Evolutionary conservation across 1,139 yeast genomes (phyloP), one percentile per base, ranked within the genome.

Genomic region (Magnusiomyces suaveolens): DNA sequence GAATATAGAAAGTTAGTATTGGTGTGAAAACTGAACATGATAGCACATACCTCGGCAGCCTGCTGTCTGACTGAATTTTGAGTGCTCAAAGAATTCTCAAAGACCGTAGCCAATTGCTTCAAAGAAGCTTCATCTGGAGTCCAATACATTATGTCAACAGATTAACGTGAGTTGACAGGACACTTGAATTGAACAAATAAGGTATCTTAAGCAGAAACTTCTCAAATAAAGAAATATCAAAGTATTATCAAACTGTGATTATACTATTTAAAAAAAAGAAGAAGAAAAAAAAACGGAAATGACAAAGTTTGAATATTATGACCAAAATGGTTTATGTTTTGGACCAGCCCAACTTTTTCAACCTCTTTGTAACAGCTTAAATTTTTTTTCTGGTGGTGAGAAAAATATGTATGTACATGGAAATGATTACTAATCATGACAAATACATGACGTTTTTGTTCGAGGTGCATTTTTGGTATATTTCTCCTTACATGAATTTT

Each of bases 1-100:
- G 12, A 8, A 29, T 29, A 12, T 29, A 29, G 6, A 29, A 8
- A 29, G 18, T 39, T 4, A 38, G 6, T 14, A 38, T 20, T 14
- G 49, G 26, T 25, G 21, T 36, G 25, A 46, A 23, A n/a, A 43
- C 25, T 21, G n/a, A 12, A 24, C 16, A 32, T 20, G 23, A 39
- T 24, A 18, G 25, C n/a, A 53, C 62, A 41, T 54, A 61, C 64
- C 54, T 57, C 58, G 46, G 59, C 86, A 1, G 86, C 82, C 55
- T 73, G 72, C n/a, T 68, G 70, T 61, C 95, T 76, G 52, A 76
- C 80, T 6, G 67, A 64, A 49, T 78, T 75, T 60, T 78, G 73
- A 18, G 83, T 68, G 1, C 89, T 82, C 61, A 87, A 74, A 1
- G 92, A 81, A 4, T 86, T 87, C 52, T 77, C 73, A 60, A 87